phyloP scores from a whole-genome alignment of 768 basidiomycete species.

The Tulasnella sp. region DNA sequence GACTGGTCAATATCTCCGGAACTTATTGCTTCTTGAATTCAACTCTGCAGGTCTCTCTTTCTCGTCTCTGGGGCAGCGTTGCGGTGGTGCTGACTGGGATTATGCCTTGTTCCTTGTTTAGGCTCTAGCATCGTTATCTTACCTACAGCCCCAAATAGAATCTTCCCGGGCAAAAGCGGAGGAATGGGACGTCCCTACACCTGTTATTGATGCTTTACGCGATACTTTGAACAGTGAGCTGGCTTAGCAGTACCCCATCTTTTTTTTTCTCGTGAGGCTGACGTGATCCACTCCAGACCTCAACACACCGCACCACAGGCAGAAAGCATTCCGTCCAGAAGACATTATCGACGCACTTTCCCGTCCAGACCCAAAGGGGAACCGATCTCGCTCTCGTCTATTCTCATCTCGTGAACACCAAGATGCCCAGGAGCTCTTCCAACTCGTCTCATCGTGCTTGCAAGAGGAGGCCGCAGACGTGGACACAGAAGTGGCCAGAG shows the following conservation, averaged over 20 bases:
- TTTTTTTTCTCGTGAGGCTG: slow-evolving; percentile 4
- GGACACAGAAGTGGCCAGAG: slow-evolving; percentile 62
- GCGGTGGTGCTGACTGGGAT: neutral
- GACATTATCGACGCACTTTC: slow-evolving; percentile 69
- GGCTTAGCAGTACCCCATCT: slow-evolving; percentile 18
- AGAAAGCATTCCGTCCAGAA: slow-evolving; percentile 63
- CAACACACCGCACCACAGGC: slow-evolving; percentile 56
- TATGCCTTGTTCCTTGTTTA: slow-evolving; percentile 35
- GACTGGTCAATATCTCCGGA: slow-evolving; percentile 91
- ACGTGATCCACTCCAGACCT: slow-evolving; percentile 45
- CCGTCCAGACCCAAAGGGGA: slow-evolving; percentile 48
- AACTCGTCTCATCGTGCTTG: slow-evolving; percentile 83
- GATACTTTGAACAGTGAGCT: slow-evolving; percentile 62
- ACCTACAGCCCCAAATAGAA: slow-evolving; percentile 76
- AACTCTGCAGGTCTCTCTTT: slow-evolving; percentile 67
- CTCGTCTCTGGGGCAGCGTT: neutral
- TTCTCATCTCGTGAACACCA: slow-evolving; percentile 92
- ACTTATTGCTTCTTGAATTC: slow-evolving; percentile 99
- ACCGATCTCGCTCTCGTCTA: slow-evolving; percentile 48
- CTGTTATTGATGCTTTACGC: slow-evolving; percentile 76
- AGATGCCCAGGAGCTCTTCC: slow-evolving; percentile 97
- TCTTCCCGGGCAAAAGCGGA: slow-evolving; percentile 72
- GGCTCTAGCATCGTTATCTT: slow-evolving; percentile 84
- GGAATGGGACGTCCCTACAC: slow-evolving; percentile 73
- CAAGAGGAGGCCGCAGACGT: slow-evolving; percentile 78